A percentile compares a stretch with the other conserved stretches of the same genome.
phyloP scores from a whole-genome alignment of 2,329 filamentous ascomycete genomes.

The Phialophora chinensis region DNA sequence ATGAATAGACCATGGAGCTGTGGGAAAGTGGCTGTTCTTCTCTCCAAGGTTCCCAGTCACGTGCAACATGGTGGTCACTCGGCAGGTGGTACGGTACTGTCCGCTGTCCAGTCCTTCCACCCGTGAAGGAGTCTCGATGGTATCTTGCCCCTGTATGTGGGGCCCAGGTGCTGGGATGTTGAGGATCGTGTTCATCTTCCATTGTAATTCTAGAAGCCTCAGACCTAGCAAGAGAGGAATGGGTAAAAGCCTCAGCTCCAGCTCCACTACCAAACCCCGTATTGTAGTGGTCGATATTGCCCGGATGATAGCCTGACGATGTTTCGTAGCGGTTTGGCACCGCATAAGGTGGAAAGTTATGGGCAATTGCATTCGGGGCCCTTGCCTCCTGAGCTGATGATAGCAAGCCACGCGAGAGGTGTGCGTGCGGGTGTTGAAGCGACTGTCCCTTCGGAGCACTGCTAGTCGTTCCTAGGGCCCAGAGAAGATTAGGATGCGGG shows the following conservation, averaged over 20 bases:
- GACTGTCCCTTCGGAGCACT: not conserved
- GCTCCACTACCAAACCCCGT: not conserved
- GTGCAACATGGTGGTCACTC: not conserved
- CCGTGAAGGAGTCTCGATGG: not conserved
- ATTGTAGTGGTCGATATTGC: not conserved
- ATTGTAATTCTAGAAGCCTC: conserved; percentile 43
- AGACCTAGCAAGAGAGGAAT: conserved; percentile 19
- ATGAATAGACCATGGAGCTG: conserved; percentile 25
- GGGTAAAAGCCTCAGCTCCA: not conserved
- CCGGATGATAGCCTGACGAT: not conserved
- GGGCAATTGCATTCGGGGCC: not conserved
- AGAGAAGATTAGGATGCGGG: conserved; percentile 57
- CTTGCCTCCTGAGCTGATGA: not conserved
- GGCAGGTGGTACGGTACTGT: not conserved
- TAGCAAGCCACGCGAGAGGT: conserved; percentile 1
- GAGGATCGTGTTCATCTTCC: conserved; percentile 55
- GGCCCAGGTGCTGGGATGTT: conserved; percentile 32
- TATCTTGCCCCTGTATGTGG: not conserved
- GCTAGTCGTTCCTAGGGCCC: conserved; percentile 23
- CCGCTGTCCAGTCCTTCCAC: not conserved
- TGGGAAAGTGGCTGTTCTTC: conserved; percentile 19
- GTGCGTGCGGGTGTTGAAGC: conserved; percentile 1
- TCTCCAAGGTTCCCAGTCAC: conserved; percentile 10
- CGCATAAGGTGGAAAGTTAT: not conserved
- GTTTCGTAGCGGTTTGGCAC: not conserved